Percentiles rank a stretch among this genome's conserved stretches.
phyloP scores from a whole-genome alignment of 2,329 filamentous ascomycete genomes.

The Exophiala bonariae region DNA sequence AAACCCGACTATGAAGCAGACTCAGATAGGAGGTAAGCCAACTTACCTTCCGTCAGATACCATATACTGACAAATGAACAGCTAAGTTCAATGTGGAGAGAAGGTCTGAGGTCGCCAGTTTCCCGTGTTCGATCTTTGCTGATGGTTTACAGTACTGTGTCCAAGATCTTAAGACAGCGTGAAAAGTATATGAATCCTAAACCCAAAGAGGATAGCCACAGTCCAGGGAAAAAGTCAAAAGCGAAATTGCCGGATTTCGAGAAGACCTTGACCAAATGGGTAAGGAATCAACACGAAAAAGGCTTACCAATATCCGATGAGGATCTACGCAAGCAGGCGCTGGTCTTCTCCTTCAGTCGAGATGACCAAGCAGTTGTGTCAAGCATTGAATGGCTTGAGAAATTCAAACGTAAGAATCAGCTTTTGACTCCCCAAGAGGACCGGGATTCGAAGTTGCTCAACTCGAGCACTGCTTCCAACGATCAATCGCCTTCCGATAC shows the following conservation, averaged over 20 bases:
- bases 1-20: constrained; percentile 88
- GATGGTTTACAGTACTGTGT: constrained; percentile 74
- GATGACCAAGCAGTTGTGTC: constrained; percentile 37
- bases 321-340: constrained; percentile 27
- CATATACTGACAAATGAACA: constrained; percentile 42
- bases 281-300: constrained; percentile 74
- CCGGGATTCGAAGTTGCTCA: constrained; percentile 32
- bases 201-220: constrained; percentile 65
- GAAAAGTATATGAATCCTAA: constrained; percentile 82
- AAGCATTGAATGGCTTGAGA: constrained; percentile 81
- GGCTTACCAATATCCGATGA: constrained; percentile 46
- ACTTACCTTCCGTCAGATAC: constrained; percentile 2
- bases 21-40: constrained; percentile 81
- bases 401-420: constrained; percentile 89
- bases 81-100: constrained; percentile 92
- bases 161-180: constrained; percentile 90
- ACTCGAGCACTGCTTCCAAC: constrained; percentile 56
- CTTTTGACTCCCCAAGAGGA: constrained; percentile 58
- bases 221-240: constrained; percentile 79
- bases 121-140: background rate
- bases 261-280: constrained; percentile 83
- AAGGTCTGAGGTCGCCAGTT: constrained; percentile 63
- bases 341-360: constrained; percentile 28
- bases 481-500: constrained; percentile 65
- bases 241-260: constrained; percentile 90